Conservation (phyloP, 495 filamentous ascomycete genomes). For the Lophiotrema nucula region DNA sequence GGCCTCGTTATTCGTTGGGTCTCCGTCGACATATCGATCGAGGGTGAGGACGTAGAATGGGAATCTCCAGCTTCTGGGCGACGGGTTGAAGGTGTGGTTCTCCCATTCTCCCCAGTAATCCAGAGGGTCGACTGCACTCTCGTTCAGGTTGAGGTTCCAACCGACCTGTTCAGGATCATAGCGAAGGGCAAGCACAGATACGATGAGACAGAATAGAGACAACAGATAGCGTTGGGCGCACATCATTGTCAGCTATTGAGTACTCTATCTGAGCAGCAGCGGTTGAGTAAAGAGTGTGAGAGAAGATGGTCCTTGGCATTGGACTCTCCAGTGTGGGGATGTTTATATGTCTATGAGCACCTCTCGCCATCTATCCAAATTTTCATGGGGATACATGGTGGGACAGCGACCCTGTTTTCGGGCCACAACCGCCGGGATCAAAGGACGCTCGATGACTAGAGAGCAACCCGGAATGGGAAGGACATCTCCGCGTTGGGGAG, state of each 20-base stretch:
- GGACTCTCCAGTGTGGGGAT: too few relatives aligned
- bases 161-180: conserved; percentile 50
- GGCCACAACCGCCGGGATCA: background rate
- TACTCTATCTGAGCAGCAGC: conserved; percentile 1
- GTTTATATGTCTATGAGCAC: conserved; percentile 2
- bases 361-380: conserved; percentile 7
- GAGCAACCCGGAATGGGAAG: background rate
- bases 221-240: conserved; percentile 2
- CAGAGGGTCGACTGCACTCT: conserved; percentile 53
- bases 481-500: background rate
- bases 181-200: conserved; percentile 43
- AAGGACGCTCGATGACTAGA: background rate
- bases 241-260: conserved; percentile 4
- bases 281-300: background rate
- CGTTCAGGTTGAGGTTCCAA: conserved; percentile 65
- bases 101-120: conserved; percentile 64
- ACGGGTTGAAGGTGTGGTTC: conserved; percentile 54
- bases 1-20: conserved; percentile 68
- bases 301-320: conserved; percentile 7
- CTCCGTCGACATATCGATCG: conserved; percentile 70
- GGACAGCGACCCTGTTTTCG: conserved; percentile 7
- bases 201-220: conserved; percentile 7
- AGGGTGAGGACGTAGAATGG: conserved; percentile 71
- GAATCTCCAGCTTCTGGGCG: conserved; percentile 68
- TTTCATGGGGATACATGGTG: conserved; percentile 14